Evolutionary conservation across 139 green algal species (phyloP).

Genomic region (Chlorella sorokiniana): DNA sequence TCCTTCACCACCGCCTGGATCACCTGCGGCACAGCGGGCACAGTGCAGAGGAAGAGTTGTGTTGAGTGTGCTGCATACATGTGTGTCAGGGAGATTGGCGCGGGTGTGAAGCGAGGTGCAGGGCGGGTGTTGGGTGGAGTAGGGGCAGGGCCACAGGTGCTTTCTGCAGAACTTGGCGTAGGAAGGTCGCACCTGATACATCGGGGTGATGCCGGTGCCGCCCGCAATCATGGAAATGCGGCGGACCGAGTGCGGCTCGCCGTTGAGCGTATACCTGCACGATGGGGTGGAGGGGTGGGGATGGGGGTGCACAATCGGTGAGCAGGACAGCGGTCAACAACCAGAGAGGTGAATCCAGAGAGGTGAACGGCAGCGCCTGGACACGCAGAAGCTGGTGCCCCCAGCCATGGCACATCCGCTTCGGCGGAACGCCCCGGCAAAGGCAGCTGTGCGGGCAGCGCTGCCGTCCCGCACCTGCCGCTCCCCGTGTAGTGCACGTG

Average conservation of each 20-base stretch:
- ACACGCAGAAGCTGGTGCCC: too few species aligned
- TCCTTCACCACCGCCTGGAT: constrained; percentile 83
- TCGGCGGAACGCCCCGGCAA: too few species aligned
- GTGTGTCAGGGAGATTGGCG: background rate
- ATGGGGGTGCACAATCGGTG: background rate
- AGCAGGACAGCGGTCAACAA: background rate
- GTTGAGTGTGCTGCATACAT: background rate
- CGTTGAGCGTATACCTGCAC: constrained; percentile 52
- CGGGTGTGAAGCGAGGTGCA: too few species aligned
- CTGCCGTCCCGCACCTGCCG: constrained; percentile 41
- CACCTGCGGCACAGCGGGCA: constrained; percentile 53
- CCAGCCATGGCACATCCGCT: too few species aligned
- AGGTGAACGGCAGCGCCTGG: too few species aligned
- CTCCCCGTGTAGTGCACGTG: constrained; percentile 87
- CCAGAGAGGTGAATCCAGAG: too few species aligned
- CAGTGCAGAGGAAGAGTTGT: background rate
- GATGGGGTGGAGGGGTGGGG: background rate
- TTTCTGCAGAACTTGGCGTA: too few species aligned
- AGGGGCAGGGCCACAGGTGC: too few species aligned
- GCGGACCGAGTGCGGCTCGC: constrained; percentile 37
- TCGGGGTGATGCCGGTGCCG: constrained; percentile 88
- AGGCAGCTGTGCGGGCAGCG: too few species aligned
- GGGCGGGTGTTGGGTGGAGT: too few species aligned
- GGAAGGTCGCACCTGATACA: constrained; percentile 63
- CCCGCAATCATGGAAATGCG: constrained; percentile 92